Evolutionary conservation across 345 rosid genomes (phyloP), one percentile per base, ranked within the genome.

Genomic region (Populus davidiana): DNA sequence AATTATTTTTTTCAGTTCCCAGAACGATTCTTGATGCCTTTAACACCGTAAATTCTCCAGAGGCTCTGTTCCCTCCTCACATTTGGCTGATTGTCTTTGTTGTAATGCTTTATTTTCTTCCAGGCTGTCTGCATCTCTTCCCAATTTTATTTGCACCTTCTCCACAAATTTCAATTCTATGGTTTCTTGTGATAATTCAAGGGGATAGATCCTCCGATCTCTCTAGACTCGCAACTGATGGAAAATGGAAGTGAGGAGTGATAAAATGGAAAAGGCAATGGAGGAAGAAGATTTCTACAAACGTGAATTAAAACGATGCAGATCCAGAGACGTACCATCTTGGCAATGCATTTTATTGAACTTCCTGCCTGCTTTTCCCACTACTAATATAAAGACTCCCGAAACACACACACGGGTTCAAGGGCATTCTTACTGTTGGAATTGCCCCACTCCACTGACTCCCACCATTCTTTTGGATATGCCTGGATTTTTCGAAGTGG

Each of bases 381-480:
- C 36, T 1, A 56, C n/a, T 21, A 21, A 56, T 2, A 64, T 31
- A 14, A 64, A 25, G 20, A 16, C 33, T 29, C 21, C 9, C 4
- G 38, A 64, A 64, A 64, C 20, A 64, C 38, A 49, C 74, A 71
- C 6, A 72, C 49, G 11, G 52, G 66, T 33, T 39, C 39, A 25
- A 81, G 70, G 11, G 44, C 72, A 49, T 29, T 6, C 62, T 70
- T 59, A 23, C 78, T 73, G 29, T 77, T 35, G 29, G 79, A 73
- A 80, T 70, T 69, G 23, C 75, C 79, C 76, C 82, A 84, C 76
- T 76, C 78, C 49, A 76, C 5, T 11, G 62, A 69, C 31, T 69
- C 75, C 86, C 80, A 81, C 66, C 78, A 35, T 11, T 65, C 52
- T 27, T 41, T 10, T n/a, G 64, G 13, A 8, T 12, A 10, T 23